These are phyloP conservation scores for Phytophthora ohioensis DNA, from an alignment of 352 stramenopile species.

Conservation along the genomic window DNA sequence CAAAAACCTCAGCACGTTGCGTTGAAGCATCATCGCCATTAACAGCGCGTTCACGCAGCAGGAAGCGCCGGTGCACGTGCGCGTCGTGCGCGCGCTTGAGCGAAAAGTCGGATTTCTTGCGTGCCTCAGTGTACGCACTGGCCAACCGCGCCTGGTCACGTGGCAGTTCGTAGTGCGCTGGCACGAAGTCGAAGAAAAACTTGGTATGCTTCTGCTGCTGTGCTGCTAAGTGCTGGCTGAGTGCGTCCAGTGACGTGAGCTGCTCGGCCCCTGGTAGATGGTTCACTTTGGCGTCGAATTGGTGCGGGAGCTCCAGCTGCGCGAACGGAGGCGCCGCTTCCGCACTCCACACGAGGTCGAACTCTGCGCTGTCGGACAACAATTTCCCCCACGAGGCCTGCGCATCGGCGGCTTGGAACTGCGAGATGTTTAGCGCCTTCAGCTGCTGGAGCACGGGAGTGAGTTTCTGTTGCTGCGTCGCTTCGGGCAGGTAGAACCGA, in stretches of 20 bases:
- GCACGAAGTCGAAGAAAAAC: constrained; percentile 78
- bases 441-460: constrained; percentile 62
- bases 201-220: constrained; percentile 63
- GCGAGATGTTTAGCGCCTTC: constrained; percentile 58
- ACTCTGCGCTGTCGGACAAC: constrained; percentile 45
- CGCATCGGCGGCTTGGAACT: constrained; percentile 48
- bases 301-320: constrained; percentile 49
- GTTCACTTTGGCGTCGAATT: constrained; percentile 72
- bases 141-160: constrained; percentile 57
- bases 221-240: constrained; percentile 55
- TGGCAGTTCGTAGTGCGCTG: constrained; percentile 67
- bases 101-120: constrained; percentile 66
- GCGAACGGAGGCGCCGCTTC: constrained; percentile 38
- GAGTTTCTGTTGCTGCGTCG: constrained; percentile 39
- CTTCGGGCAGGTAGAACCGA: constrained; percentile 65
- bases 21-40: constrained; percentile 46
- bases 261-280: constrained; percentile 65
- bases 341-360: constrained; percentile 80
- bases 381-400: constrained; percentile 54
- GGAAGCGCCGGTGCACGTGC: constrained; percentile 70
- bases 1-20: constrained; percentile 45
- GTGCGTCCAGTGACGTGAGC: constrained; percentile 54
- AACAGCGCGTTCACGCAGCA: constrained; percentile 54
- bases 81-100: constrained; percentile 58
- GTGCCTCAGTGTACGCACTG: constrained; percentile 50